Conservation (phyloP, 352 stramenopile species). For the Globisporangium echinulatum region DNA sequence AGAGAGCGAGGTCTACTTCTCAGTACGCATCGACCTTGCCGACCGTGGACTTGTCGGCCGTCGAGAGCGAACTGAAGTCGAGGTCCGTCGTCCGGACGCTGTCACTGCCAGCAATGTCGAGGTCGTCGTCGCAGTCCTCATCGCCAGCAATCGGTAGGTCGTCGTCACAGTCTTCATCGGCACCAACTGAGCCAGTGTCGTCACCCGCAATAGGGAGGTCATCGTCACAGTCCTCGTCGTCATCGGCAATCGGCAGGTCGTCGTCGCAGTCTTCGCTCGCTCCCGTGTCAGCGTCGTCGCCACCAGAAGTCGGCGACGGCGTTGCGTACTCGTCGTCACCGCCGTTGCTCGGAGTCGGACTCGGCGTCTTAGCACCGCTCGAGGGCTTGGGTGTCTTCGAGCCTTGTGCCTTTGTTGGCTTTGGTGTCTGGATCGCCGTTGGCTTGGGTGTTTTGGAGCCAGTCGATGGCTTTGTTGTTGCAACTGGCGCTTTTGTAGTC, state of each 20-base stretch:
- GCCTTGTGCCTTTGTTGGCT: conserved; percentile 2
- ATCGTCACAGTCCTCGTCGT: conserved; percentile 1
- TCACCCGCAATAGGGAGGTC: conserved; percentile 2
- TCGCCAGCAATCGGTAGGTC: conserved; percentile 8
- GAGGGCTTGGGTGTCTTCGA: background rate
- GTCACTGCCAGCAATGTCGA: conserved; percentile 19
- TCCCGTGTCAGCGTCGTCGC: conserved; percentile 6
- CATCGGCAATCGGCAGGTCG: conserved; percentile 15
- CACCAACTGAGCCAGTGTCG: conserved; percentile 9
- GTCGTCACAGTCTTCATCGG: conserved; percentile 19
- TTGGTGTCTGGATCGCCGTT: conserved; percentile 1
- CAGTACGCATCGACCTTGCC: conserved; percentile 22
- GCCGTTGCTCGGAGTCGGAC: conserved; percentile 3
- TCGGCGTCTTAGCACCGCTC: background rate
- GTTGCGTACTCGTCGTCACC: conserved; percentile 8
- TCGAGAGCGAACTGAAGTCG: conserved; percentile 21
- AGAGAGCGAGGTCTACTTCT: conserved; percentile 14
- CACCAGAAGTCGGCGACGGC: conserved; percentile 6
- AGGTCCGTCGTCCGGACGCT: conserved; percentile 24
- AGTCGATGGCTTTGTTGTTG: background rate
- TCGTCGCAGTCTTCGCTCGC: conserved; percentile 12
- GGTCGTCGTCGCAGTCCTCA: conserved; percentile 15
- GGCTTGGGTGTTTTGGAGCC: background rate
- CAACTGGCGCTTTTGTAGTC: background rate
- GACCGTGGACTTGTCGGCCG: conserved; percentile 9